Base-by-base conservation (phyloP, 805 yeast genomes). In the Cyberlindnera xylosilytica region DNA sequence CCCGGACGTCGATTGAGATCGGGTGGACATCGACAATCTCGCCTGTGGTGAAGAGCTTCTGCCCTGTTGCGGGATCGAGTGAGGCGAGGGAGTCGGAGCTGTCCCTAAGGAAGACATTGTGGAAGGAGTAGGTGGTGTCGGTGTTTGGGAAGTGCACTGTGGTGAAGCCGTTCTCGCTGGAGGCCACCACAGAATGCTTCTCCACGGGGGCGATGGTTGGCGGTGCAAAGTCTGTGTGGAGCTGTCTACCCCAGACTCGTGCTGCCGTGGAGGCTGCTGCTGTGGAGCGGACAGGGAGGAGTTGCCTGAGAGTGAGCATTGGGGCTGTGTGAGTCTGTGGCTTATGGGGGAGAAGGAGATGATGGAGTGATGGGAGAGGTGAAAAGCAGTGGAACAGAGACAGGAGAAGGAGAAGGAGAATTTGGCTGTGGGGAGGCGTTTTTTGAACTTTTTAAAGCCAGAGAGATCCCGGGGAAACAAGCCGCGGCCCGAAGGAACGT, bases 41-140 rank as follows among this genome's bases (percentile, higher is more conserved):
- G 1, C 77, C 80, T 0, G 89, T 81, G n/a, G 83, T 73, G 60
- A 82, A 80, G 22, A 72, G 55, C 56, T 82, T 84, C 55, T 84
- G 90, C 16, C 73, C 72, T 0, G 86, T 72, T 20, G 61, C 55
- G 3, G 68, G 63, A 49, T 85, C 86, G 5, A 81, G 68, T 0
- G 85, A 76, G 10, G 52, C 54, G 1, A 63, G 49, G 12, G 76
- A 63, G 4, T 60, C 55, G 36, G 87, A 80, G 0, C 87, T 70
- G 53, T 85, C 95, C 54, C 91, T 70, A 16, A 86, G 65, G 51
- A 85, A 83, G 1, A 74, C 61, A 38, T 74, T 77, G 51, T 66
- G 72, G 58, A 49, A 53, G 10, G 53, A 50, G 18, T 37, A 56
- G 0, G 52, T 43, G 20, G 41, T 46, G 6, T 51, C 41, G 7